phyloP scores from a whole-genome alignment of 2,329 filamentous ascomycete species.

The Botrytis tulipae region DNA sequence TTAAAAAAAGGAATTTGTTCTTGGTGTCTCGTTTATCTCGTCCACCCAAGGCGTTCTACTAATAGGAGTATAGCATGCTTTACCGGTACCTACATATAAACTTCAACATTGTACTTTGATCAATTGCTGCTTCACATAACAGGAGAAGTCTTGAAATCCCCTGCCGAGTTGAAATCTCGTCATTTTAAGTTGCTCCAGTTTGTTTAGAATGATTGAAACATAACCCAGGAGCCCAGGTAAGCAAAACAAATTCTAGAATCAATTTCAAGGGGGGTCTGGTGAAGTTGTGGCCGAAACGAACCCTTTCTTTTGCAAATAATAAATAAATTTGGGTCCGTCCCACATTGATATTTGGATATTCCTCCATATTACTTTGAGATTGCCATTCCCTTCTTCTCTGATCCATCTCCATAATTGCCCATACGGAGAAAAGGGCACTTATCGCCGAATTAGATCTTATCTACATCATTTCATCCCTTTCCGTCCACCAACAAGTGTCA shows the following conservation, averaged over 20 bases:
- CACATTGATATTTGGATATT: neutral
- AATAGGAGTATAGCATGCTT: no score
- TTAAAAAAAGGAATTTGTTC: neutral
- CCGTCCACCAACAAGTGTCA: neutral
- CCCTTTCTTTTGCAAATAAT: neutral
- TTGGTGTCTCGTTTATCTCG: neutral
- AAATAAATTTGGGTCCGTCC: neutral
- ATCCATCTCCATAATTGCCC: neutral
- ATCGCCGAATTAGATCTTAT: slow-evolving; percentile 15
- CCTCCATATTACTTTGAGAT: neutral
- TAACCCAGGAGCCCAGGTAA: neutral
- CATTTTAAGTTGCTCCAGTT: slow-evolving; percentile 13
- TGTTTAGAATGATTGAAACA: neutral
- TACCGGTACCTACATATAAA: neutral
- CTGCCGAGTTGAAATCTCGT: neutral
- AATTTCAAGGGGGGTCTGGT: neutral
- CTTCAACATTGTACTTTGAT: neutral
- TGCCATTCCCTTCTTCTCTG: neutral
- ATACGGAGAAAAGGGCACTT: neutral
- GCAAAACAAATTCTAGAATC: neutral
- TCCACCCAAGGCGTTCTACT: neutral
- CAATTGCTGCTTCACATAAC: neutral
- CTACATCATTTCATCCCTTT: slow-evolving; percentile 1
- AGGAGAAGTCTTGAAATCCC: neutral
- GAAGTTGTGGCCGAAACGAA: neutral